phyloP scores from a whole-genome alignment of 192 early-diverging fungal genomes.

The Haplosporangium gracile region DNA sequence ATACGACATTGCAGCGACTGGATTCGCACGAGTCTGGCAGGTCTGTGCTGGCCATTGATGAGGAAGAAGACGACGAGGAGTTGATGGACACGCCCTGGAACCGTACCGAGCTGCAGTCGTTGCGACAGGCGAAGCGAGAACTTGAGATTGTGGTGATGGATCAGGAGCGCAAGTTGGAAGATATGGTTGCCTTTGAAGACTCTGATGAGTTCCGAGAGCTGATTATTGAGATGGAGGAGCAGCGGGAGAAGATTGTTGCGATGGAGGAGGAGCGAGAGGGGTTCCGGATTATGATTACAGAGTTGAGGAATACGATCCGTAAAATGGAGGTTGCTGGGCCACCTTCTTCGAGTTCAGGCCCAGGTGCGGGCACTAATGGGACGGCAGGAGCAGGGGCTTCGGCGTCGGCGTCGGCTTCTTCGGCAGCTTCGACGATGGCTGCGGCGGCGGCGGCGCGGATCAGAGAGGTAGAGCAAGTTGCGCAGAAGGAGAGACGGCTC shows the following conservation, averaged over 20 bases:
- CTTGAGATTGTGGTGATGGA: constrained; percentile 66
- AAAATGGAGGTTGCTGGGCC: constrained; percentile 17
- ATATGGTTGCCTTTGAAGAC: constrained; percentile 47
- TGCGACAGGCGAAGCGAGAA: constrained; percentile 60
- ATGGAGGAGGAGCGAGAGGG: constrained; percentile 44
- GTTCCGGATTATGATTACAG: constrained; percentile 8
- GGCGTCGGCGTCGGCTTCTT: not conserved
- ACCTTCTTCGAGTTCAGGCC: not conserved
- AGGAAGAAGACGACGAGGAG: constrained; percentile 35
- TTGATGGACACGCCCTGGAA: constrained; percentile 51
- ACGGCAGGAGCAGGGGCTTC: not conserved
- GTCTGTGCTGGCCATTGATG: not conserved
- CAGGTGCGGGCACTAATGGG: not conserved
- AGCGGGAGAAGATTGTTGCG: constrained; percentile 34
- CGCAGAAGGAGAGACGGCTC: constrained; percentile 43
- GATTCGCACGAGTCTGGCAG: not conserved
- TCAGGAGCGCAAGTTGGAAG: constrained; percentile 61
- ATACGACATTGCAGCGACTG: not conserved
- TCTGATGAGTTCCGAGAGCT: constrained; percentile 42
- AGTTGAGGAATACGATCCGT: constrained; percentile 32
- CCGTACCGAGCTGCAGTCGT: constrained; percentile 57
- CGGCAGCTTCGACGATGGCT: not conserved
- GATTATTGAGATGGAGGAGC: constrained; percentile 45
- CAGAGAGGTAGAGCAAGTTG: constrained; percentile 34
- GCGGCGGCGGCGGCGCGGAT: constrained; percentile 18